Conservation (phyloP, 176 grass and related monocot genomes). For the Zoysia japonica region DNA sequence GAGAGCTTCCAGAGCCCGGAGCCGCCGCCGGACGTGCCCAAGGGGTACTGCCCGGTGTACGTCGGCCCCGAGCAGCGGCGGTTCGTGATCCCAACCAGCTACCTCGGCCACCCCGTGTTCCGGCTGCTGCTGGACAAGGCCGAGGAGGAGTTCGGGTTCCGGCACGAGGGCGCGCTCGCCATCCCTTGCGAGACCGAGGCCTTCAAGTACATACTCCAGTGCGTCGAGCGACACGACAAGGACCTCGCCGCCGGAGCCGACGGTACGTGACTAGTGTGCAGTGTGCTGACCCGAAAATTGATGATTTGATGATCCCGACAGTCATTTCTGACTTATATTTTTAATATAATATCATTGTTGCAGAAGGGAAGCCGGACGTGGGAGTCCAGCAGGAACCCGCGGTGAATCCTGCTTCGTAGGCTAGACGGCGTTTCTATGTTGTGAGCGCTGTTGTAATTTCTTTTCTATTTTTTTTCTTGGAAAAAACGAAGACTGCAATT, state of each 20-base stretch:
- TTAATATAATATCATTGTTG: background rate
- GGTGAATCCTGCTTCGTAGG: conserved; percentile 9
- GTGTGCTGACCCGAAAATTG: background rate
- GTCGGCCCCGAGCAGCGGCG: conserved; percentile 64
- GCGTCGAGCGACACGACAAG: conserved; percentile 56
- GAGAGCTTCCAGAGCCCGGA: conserved; percentile 71
- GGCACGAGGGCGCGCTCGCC: conserved; percentile 60
- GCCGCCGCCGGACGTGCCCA: conserved; percentile 55
- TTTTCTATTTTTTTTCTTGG: background rate
- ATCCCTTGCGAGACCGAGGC: conserved; percentile 79
- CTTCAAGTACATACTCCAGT: conserved; percentile 96
- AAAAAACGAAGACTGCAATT: background rate
- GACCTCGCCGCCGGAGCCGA: conserved; percentile 32
- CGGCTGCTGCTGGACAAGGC: conserved; percentile 86
- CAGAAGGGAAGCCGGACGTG: conserved; percentile 1
- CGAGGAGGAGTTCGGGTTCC: conserved; percentile 76
- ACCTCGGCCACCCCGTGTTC: conserved; percentile 73
- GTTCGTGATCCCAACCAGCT: conserved; percentile 84
- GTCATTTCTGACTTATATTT: background rate
- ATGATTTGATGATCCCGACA: background rate
- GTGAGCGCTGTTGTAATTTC: background rate
- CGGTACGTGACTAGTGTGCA: background rate
- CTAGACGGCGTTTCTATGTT: conserved; percentile 20
- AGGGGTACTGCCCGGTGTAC: conserved; percentile 65
- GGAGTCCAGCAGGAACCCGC: conserved; percentile 16